Conservation (phyloP, 208 protist genomes). For the Crithidia brevicula region DNA sequence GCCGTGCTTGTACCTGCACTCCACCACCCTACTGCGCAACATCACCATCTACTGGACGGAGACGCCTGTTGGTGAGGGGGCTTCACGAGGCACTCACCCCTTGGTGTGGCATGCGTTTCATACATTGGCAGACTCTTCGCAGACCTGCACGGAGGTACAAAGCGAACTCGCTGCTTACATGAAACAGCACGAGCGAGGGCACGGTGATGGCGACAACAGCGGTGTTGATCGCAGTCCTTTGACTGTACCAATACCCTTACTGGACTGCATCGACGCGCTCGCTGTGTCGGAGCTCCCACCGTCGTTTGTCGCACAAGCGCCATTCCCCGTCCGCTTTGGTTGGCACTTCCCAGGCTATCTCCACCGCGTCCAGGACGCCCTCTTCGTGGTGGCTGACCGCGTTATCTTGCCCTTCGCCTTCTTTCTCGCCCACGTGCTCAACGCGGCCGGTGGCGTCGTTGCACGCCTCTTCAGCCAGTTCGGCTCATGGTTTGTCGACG, state of each 20-base stretch:
- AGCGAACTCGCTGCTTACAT: not conserved
- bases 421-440: not conserved
- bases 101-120: not conserved
- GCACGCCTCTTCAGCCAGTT: not conserved
- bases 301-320: conserved; percentile 21
- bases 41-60: conserved; percentile 22
- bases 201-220: no score
- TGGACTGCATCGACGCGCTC: conserved; percentile 20
- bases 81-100: not conserved
- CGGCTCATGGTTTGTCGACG: conserved; percentile 7
- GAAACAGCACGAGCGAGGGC: not conserved
- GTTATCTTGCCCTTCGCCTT: not conserved
- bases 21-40: conserved; percentile 14
- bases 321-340: conserved; percentile 22
- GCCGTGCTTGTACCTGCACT: conserved; percentile 21
- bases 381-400: conserved; percentile 7
- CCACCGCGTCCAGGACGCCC: conserved; percentile 2
- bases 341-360: conserved; percentile 27
- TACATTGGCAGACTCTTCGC: not conserved
- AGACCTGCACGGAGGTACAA: conserved; percentile 16
- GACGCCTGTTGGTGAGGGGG: not conserved
- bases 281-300: conserved; percentile 9
- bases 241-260: not conserved
- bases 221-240: no score
- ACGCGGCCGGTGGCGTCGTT: conserved; percentile 5